Percentiles rank a stretch among this genome's conserved stretches.
Conservation (phyloP, 1,284 basidiomycete species). For the Anthracocystis panici-leucophaei region DNA sequence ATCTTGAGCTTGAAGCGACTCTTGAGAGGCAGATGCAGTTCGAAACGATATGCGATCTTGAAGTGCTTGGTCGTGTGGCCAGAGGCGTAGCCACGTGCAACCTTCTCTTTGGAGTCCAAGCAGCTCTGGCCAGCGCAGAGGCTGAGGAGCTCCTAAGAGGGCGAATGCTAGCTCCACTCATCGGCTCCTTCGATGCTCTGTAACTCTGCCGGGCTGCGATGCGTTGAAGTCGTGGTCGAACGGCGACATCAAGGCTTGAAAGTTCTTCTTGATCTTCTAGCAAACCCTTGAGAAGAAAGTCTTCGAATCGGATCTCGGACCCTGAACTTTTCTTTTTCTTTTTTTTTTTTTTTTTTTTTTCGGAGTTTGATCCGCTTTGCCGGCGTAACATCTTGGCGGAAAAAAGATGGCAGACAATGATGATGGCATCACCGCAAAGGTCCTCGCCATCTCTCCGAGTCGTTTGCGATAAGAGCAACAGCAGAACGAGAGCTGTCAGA, state of each 20-base stretch:
- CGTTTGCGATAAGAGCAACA: conserved; percentile 21
- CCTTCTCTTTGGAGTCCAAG: conserved; percentile 1
- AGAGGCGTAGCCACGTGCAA: neutral
- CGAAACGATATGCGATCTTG: neutral
- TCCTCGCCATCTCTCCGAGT: conserved; percentile 26
- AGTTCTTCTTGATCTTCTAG: conserved; percentile 4
- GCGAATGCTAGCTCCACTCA: conserved; percentile 4
- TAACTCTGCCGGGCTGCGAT: neutral
- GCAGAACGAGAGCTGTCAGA: conserved; percentile 10
- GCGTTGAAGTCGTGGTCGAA: neutral
- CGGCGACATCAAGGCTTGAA: neutral
- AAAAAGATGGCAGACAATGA: neutral
- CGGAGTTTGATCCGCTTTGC: neutral
- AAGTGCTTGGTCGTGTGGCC: neutral
- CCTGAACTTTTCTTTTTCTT: neutral
- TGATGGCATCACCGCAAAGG: conserved; percentile 46
- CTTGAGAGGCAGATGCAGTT: neutral
- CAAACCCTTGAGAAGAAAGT: conserved; percentile 36
- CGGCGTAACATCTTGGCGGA: neutral
- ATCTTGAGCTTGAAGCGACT: neutral
- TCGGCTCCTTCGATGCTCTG: neutral
- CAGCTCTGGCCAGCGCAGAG: neutral
- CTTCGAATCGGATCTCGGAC: conserved; percentile 34
- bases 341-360: neutral
- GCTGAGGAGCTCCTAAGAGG: conserved; percentile 4